phyloP scores from a whole-genome alignment of 306 rosid genomes.

The Pyrus betulifolia region DNA sequence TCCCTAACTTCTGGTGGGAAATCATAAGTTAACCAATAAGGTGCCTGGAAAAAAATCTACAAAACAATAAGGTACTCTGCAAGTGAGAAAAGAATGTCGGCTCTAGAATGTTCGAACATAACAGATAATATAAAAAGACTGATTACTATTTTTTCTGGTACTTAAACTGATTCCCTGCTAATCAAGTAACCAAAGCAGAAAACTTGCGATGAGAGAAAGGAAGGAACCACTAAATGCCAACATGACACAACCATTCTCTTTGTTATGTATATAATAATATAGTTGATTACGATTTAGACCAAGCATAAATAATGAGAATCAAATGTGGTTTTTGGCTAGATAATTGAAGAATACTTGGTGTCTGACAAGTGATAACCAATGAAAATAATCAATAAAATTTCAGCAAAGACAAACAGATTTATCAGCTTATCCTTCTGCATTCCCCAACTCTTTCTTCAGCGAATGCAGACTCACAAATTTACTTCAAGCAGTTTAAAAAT shows the following conservation, averaged over 20 bases:
- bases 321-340: background rate
- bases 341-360: background rate
- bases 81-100: background rate
- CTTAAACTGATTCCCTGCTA: background rate
- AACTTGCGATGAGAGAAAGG: background rate
- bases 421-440: background rate
- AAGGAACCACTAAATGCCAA: background rate
- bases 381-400: background rate
- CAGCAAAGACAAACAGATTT: background rate
- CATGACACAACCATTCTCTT: background rate
- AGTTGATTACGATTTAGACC: background rate
- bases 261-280: background rate
- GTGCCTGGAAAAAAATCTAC: constrained; percentile 37
- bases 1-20: constrained; percentile 78
- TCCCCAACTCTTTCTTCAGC: background rate
- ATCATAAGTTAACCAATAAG: constrained; percentile 86
- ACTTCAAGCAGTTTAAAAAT: background rate
- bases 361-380: background rate
- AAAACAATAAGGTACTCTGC: background rate
- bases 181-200: background rate
- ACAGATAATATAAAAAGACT: background rate
- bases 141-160: too few relatives aligned
- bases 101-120: background rate
- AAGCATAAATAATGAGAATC: background rate
- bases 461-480: background rate